phyloP scores from a whole-genome alignment of 495 filamentous ascomycete species.

The Neohortaea acidophila region DNA sequence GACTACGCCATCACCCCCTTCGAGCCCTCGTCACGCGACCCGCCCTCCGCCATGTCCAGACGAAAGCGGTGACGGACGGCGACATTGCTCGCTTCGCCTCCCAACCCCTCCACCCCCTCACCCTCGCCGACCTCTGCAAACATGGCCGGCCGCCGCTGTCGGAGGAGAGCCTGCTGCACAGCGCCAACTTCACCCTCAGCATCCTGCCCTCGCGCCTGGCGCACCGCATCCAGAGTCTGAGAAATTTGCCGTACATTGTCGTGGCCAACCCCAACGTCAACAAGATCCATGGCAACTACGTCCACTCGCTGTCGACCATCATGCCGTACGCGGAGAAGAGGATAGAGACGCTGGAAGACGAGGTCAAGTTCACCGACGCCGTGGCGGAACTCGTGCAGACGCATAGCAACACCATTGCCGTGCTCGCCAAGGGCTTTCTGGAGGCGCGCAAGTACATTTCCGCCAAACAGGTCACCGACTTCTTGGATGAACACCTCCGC shows the following conservation, averaged over 20 bases:
- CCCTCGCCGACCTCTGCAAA: slow-evolving; percentile 78
- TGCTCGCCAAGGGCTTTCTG: slow-evolving; percentile 78
- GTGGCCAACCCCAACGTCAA: slow-evolving; percentile 89
- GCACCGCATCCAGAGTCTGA: slow-evolving; percentile 77
- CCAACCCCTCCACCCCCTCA: slow-evolving; percentile 64
- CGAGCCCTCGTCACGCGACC: slow-evolving; percentile 1
- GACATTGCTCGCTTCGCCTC: slow-evolving; percentile 65
- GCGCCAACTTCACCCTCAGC: slow-evolving; percentile 87
- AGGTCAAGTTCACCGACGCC: slow-evolving; percentile 76
- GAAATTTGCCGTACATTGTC: slow-evolving; percentile 92
- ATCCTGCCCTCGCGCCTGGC: slow-evolving; percentile 88
- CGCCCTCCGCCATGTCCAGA: slow-evolving; percentile 9
- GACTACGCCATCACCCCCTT: not conserved
- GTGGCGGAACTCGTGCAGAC: slow-evolving; percentile 87
- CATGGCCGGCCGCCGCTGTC: slow-evolving; percentile 83
- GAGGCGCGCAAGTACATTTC: slow-evolving; percentile 81
- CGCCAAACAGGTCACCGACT: slow-evolving; percentile 62
- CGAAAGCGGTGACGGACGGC: slow-evolving; percentile 39
- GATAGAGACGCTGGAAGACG: slow-evolving; percentile 73
- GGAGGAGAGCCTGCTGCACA: slow-evolving; percentile 59
- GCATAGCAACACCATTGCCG: slow-evolving; percentile 84
- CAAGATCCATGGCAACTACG: slow-evolving; percentile 86
- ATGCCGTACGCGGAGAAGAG: slow-evolving; percentile 61
- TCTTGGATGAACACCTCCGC: slow-evolving; percentile 86
- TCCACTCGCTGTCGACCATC: slow-evolving; percentile 77